These are phyloP conservation scores for Daldinia grandis DNA, from an alignment of 495 filamentous ascomycete species.

Conservation along the genomic window DNA sequence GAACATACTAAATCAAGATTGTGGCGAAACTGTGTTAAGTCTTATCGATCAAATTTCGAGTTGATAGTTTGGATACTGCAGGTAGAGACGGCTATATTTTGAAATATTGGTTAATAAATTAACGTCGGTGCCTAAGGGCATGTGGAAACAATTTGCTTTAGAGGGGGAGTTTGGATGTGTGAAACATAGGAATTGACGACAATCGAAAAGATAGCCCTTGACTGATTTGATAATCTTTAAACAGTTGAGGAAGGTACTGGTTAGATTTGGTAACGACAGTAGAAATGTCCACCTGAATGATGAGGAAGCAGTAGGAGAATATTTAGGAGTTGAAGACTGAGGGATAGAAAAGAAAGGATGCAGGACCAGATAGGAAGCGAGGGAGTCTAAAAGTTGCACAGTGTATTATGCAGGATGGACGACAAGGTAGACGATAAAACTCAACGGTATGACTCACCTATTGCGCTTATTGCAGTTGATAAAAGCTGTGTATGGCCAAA, in stretches of 20 bases:
- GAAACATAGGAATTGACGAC: neutral
- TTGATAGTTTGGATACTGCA: neutral
- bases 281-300: neutral
- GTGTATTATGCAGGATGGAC: neutral
- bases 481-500: neutral
- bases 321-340: neutral
- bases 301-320: neutral
- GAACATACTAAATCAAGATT: slow-evolving; percentile 3
- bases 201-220: neutral
- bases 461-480: neutral
- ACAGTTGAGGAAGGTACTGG: neutral
- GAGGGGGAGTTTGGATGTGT: neutral
- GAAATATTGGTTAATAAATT: neutral
- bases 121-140: neutral
- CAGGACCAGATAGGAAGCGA: neutral
- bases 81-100: neutral
- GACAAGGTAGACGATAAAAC: slow-evolving; percentile 5
- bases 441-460: neutral
- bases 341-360: neutral
- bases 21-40: neutral
- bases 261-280: neutral
- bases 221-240: neutral
- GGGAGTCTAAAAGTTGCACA: neutral
- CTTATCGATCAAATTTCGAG: neutral
- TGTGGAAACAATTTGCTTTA: neutral